Evolutionary conservation across 495 filamentous ascomycete genomes (phyloP).

Genomic region (Neurospora sp.): DNA sequence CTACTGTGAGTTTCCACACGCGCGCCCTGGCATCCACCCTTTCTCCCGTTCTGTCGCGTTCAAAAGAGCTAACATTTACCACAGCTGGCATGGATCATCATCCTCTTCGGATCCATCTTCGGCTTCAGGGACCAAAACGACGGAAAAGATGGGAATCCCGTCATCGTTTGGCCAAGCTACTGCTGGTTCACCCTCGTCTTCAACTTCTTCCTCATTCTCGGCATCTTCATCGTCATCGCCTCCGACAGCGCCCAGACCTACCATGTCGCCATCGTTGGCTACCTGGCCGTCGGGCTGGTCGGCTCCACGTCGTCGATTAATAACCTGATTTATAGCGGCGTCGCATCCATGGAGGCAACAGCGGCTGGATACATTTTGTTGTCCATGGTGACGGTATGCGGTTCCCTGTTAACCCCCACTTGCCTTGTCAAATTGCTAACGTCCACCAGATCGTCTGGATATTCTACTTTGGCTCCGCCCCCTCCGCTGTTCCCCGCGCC

Average conservation of each 20-base stretch:
- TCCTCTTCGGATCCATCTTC: conserved; percentile 77
- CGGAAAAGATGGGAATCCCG: background rate
- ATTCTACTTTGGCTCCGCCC: conserved; percentile 93
- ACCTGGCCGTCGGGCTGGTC: conserved; percentile 70
- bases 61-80: conserved; percentile 13
- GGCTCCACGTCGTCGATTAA: conserved; percentile 78
- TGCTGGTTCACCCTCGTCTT: conserved; percentile 86
- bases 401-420: background rate
- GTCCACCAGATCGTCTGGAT: conserved; percentile 81
- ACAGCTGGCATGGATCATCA: conserved; percentile 90
- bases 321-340: conserved; percentile 59
- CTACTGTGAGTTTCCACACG: conserved; percentile 56
- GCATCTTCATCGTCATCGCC: conserved; percentile 67
- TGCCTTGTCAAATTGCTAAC: conserved; percentile 8
- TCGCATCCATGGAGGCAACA: conserved; percentile 69
- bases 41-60: background rate
- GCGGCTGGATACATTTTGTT: conserved; percentile 93
- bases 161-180: conserved; percentile 61
- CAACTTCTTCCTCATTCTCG: conserved; percentile 71
- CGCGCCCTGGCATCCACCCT: background rate
- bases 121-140: conserved; percentile 33
- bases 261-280: conserved; percentile 86
- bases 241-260: conserved; percentile 78
- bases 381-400: conserved; percentile 81
- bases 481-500: conserved; percentile 75